These are phyloP conservation scores for Pythium plurisporium DNA, from an alignment of 352 stramenopile genomes.

Conservation along the genomic window DNA sequence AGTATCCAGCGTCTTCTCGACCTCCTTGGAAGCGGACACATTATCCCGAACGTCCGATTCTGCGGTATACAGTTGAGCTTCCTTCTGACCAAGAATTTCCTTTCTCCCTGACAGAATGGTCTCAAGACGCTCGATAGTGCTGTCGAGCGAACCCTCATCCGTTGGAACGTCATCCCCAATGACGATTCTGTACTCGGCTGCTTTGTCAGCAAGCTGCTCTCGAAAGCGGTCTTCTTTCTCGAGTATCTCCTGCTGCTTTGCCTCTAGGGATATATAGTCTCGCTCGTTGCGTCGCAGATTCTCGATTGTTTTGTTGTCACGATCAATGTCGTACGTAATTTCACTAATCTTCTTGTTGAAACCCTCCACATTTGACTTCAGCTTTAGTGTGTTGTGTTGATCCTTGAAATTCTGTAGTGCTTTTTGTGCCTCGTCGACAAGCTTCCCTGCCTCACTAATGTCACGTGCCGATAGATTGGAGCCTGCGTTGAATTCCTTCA, in stretches of 20 bases:
- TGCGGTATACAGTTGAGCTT: conserved; percentile 24
- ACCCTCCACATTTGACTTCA: conserved; percentile 46
- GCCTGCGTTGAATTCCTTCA: conserved; percentile 38
- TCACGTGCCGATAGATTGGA: conserved; percentile 44
- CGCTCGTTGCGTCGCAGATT: conserved; percentile 44
- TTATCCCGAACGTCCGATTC: conserved; percentile 55
- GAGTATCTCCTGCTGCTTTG: conserved; percentile 37
- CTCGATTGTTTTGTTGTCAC: conserved; percentile 49
- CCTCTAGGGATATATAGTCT: conserved; percentile 48
- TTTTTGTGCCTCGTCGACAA: conserved; percentile 44
- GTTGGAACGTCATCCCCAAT: conserved; percentile 26
- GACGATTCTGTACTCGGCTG: conserved; percentile 31
- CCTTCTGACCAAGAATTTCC: conserved; percentile 20
- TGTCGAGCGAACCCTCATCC: conserved; percentile 28
- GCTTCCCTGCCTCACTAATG: conserved; percentile 38
- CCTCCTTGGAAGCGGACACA: conserved; percentile 37
- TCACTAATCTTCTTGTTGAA: conserved; percentile 41
- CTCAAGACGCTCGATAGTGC: conserved; percentile 24
- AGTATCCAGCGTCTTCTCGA: conserved; percentile 36
- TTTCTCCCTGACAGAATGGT: conserved; percentile 24
- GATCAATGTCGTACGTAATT: conserved; percentile 35
- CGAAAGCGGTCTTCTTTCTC: conserved; percentile 44
- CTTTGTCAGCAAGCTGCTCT: conserved; percentile 40
- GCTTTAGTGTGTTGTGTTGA: conserved; percentile 28
- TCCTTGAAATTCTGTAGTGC: conserved; percentile 38